A percentile compares a stretch with the other conserved stretches of the same genome.
Evolutionary conservation across 306 rosid genomes (phyloP).

Genomic region (Luffa acutangula): DNA sequence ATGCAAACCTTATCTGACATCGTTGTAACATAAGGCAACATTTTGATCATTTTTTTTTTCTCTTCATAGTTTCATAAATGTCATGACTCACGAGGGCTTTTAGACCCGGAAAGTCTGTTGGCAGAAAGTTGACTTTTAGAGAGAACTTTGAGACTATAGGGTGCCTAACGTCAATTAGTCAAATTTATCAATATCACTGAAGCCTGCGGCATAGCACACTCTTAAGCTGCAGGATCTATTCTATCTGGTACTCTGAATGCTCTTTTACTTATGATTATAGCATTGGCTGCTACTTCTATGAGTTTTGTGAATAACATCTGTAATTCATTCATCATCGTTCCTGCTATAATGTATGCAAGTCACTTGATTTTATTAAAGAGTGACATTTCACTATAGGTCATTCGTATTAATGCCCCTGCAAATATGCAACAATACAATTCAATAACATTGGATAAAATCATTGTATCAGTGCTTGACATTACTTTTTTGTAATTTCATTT

Average conservation of each 20-base stretch:
- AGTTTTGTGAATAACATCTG: not conserved
- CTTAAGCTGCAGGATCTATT: not conserved
- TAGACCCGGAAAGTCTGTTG: not conserved
- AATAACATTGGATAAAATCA: not conserved
- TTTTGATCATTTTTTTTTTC: not conserved
- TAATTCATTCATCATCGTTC: not conserved
- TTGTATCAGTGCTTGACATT: not conserved
- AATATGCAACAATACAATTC: not conserved
- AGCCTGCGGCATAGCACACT: not conserved
- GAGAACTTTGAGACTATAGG: not conserved
- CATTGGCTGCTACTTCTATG: not conserved
- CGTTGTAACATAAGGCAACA: not conserved
- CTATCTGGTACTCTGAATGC: not conserved
- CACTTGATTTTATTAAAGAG: not conserved
- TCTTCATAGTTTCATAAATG: not conserved
- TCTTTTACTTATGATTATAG: not conserved
- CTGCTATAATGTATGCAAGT: not conserved
- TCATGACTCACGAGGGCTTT: not conserved
- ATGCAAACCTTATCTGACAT: not conserved
- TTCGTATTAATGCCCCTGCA: not conserved
- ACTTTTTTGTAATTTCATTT: not conserved
- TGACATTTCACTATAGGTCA: not conserved
- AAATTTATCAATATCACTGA: not conserved
- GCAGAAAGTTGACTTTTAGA: not conserved
- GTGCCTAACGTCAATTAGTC: not conserved